Conservation (phyloP, 2,329 filamentous ascomycete species). For the Exophiala sp. region DNA sequence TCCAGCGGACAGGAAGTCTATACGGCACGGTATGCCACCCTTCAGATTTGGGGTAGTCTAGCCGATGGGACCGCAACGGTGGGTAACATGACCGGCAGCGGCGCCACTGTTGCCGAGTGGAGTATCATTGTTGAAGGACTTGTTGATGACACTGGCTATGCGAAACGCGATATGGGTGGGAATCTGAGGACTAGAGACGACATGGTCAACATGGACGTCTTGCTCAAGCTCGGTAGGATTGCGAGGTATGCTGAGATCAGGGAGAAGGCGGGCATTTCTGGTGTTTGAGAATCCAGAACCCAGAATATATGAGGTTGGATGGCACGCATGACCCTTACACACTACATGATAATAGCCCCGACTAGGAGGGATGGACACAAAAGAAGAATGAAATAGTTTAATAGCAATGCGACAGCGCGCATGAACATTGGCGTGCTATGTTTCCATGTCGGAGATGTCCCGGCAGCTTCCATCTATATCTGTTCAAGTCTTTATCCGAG, state of each 20-base stretch:
- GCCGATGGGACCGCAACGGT: conserved; percentile 36
- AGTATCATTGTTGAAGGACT: conserved; percentile 36
- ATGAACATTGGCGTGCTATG: no score
- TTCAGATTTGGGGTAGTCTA: conserved; percentile 38
- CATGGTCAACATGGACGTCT: conserved; percentile 3
- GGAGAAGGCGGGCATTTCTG: background rate
- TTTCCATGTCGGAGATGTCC: no score
- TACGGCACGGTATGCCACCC: conserved; percentile 39
- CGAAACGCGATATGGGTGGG: conserved; percentile 8
- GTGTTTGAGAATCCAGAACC: no score
- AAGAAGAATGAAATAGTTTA: no score
- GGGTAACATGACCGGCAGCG: conserved; percentile 36
- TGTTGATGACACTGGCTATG: conserved; percentile 1
- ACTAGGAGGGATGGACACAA: no score
- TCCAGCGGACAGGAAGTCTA: conserved; percentile 29
- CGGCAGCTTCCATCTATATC: no score
- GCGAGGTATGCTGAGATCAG: conserved; percentile 8
- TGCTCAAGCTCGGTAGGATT: conserved; percentile 14
- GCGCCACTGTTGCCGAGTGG: conserved; percentile 46
- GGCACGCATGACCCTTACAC: no score
- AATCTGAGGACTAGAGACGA: conserved; percentile 1
- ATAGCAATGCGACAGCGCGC: no score
- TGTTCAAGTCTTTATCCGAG: no score
- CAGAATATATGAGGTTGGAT: no score
- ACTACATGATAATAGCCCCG: no score